Evolutionary conservation across 192 early-diverging fungal genomes (phyloP).

Genomic region (Coemansia sp.): DNA sequence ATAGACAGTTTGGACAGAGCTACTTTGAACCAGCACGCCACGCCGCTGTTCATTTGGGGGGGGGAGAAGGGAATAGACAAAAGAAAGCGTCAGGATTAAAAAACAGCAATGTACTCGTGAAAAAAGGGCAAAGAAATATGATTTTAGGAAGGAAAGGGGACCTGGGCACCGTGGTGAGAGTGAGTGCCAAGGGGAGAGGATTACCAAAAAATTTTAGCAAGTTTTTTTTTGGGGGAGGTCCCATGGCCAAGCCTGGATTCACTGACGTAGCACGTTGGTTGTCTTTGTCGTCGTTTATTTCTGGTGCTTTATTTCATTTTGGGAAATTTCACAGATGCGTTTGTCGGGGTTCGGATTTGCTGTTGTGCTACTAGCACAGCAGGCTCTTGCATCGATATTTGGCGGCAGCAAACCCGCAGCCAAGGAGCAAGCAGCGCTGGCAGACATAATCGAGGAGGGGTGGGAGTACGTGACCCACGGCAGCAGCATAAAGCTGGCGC

Average conservation of each 20-base stretch:
- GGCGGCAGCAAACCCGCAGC: background rate
- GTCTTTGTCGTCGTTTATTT: background rate
- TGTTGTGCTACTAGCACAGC: background rate
- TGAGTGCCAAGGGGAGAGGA: too few species aligned
- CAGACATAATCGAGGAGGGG: conserved; percentile 16
- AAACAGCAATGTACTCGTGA: background rate
- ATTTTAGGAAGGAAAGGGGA: background rate
- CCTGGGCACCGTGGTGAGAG: background rate
- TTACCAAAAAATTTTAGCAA: background rate
- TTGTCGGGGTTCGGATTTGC: background rate
- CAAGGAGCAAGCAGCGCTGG: background rate
- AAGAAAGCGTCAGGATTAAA: background rate
- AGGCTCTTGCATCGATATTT: conserved; percentile 6
- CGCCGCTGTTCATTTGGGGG: conserved; percentile 45
- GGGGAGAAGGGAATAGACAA: background rate
- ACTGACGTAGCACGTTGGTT: background rate
- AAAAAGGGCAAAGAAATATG: background rate
- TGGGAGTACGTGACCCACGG: conserved; percentile 43
- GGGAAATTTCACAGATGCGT: background rate
- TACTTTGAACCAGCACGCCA: conserved; percentile 37
- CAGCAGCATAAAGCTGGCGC: conserved; percentile 43
- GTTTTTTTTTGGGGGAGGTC: background rate
- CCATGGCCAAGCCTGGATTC: too few species aligned
- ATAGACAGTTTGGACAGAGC: conserved; percentile 37
- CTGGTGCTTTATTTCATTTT: too few species aligned